A percentile compares a stretch with the other conserved stretches of the same genome.
Conservation (phyloP, 176 grass and related monocot species). For the Elaeis guineensis region DNA sequence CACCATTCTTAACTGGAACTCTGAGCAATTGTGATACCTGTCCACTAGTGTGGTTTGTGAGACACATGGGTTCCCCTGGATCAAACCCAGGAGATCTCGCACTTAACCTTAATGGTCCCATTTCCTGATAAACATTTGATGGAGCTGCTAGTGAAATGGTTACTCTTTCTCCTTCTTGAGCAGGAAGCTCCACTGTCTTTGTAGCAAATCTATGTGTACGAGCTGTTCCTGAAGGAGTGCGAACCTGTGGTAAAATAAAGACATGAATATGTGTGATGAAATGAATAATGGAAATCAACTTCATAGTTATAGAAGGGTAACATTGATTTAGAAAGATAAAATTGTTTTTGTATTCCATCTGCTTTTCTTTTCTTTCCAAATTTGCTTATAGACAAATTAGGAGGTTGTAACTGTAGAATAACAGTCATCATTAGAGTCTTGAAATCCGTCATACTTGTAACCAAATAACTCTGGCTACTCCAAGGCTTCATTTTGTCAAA, state of each 20-base stretch:
- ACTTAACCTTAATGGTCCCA: constrained; percentile 63
- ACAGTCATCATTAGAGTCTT: too few relatives aligned
- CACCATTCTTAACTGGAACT: constrained; percentile 49
- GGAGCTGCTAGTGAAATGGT: constrained; percentile 78
- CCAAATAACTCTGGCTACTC: too few relatives aligned
- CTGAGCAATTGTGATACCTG: constrained; percentile 70
- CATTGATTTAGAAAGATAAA: too few relatives aligned
- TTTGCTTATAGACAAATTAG: too few relatives aligned
- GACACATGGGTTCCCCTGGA: constrained; percentile 73
- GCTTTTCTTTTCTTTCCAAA: too few relatives aligned
- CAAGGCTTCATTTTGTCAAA: too few relatives aligned
- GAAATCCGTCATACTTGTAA: too few relatives aligned
- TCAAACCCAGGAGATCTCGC: constrained; percentile 46
- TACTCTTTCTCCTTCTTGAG: constrained; percentile 90
- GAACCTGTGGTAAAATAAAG: constrained; percentile 45
- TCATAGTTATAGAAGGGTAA: too few relatives aligned
- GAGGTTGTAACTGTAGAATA: too few relatives aligned
- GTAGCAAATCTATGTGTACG: constrained; percentile 79
- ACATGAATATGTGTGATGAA: constrained; percentile 7
- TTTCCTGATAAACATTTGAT: constrained; percentile 52
- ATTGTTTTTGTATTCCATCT: too few relatives aligned
- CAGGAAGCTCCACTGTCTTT: constrained; percentile 62
- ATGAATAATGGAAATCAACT: too few relatives aligned
- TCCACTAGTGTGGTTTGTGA: constrained; percentile 72
- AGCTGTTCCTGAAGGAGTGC: constrained; percentile 69